These are phyloP conservation scores for Lecanicillium sp. DNA, from an alignment of 2,329 filamentous ascomycete genomes.

Conservation along the genomic window DNA sequence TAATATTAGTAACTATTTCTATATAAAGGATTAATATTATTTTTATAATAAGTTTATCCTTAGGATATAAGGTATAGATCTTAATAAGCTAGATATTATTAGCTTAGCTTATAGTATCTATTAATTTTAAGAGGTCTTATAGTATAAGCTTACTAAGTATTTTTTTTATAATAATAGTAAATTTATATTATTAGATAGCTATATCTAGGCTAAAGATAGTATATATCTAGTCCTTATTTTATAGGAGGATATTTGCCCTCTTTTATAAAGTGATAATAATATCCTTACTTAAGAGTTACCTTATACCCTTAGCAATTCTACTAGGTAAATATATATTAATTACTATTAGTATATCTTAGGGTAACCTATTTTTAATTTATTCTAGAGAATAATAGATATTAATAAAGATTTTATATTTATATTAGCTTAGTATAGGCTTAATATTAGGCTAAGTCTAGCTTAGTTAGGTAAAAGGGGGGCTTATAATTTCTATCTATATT, in stretches of 20 bases:
- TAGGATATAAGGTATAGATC: background rate
- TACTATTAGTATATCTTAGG: background rate
- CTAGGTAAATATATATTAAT: background rate
- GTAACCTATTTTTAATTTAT: background rate
- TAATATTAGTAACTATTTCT: background rate
- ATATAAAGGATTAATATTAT: background rate
- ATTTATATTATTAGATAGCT: no score
- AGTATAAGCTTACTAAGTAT: background rate
- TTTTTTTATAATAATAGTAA: slow-evolving; percentile 2
- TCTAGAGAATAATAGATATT: no score
- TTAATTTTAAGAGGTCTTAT: slow-evolving; percentile 3
- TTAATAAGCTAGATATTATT: background rate
- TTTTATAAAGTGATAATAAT: no score
- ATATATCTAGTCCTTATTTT: slow-evolving; percentile 8
- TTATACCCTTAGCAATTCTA: slow-evolving; percentile 2
- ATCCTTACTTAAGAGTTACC: no score
- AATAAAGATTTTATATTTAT: no score
- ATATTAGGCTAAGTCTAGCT: no score
- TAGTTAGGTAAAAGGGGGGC: no score
- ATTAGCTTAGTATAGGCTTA: no score
- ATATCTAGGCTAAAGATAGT: no score
- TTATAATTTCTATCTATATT: no score
- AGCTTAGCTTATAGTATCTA: background rate
- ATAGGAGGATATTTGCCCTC: slow-evolving; percentile 6
- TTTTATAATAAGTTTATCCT: background rate